Conservation (phyloP, 2,329 filamentous ascomycete species). For the Proliferodiscus dingleyae region DNA sequence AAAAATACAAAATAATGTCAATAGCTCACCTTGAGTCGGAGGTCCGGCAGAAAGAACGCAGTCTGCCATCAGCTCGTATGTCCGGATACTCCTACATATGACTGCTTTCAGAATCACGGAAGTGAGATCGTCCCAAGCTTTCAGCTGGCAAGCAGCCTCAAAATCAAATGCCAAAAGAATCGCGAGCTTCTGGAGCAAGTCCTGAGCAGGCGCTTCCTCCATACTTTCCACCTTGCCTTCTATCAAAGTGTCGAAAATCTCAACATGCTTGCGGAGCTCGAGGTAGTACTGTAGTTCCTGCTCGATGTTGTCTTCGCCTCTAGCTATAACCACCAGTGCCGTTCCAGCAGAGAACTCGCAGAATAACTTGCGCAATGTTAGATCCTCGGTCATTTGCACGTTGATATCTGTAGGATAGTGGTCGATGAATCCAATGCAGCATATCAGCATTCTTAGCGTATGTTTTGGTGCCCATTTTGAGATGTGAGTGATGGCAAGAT, state of each 20-base stretch:
- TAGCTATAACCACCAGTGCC: conserved; percentile 46
- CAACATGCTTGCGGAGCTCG: conserved; percentile 54
- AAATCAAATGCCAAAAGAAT: conserved; percentile 72
- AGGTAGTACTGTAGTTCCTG: conserved; percentile 57
- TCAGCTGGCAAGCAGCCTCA: conserved; percentile 64
- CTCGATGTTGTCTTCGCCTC: conserved; percentile 46
- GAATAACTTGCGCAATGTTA: conserved; percentile 57
- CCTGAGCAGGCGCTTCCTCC: conserved; percentile 41
- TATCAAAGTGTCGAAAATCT: conserved; percentile 48
- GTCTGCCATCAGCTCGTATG: conserved; percentile 63
- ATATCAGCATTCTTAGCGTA: conserved; percentile 51
- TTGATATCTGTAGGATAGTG: conserved; percentile 46
- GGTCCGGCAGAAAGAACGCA: conserved; percentile 51
- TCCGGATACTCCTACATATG: conserved; percentile 38
- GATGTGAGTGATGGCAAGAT: conserved; percentile 61
- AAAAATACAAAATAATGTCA: not conserved
- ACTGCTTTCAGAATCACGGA: conserved; percentile 52
- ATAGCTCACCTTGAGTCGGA: conserved; percentile 44
- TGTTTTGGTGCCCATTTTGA: conserved; percentile 48
- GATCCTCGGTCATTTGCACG: conserved; percentile 39
- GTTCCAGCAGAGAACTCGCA: conserved; percentile 65
- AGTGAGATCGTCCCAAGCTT: conserved; percentile 62
- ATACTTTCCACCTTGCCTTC: conserved; percentile 37
- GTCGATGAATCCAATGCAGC: conserved; percentile 48
- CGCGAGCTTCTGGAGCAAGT: conserved; percentile 58